These are phyloP conservation scores for Calonectria honghensis DNA, from an alignment of 2,329 filamentous ascomycete genomes.

Conservation along the genomic window DNA sequence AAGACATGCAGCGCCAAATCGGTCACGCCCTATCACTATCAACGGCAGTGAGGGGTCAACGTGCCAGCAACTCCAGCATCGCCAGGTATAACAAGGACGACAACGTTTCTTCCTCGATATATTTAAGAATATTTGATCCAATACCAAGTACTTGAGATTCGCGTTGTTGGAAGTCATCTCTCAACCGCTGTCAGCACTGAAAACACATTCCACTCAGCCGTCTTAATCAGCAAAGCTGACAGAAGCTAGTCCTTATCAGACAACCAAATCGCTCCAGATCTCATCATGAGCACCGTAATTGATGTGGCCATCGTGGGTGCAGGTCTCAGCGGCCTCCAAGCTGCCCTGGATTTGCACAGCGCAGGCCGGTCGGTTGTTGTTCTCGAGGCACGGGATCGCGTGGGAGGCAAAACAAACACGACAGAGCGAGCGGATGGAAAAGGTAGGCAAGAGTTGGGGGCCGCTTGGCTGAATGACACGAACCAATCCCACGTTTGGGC, in stretches of 20 bases:
- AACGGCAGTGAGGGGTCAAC: background rate
- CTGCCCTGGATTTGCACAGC: constrained; percentile 30
- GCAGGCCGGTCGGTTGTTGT: constrained; percentile 27
- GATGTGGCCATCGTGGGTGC: constrained; percentile 9
- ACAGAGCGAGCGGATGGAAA: constrained; percentile 21
- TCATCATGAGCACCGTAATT: background rate
- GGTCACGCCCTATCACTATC: constrained; percentile 14
- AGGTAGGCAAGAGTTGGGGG: constrained; percentile 27
- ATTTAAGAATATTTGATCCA: background rate
- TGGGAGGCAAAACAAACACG: constrained; percentile 35
- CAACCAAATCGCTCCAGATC: background rate
- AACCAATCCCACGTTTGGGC: constrained; percentile 37
- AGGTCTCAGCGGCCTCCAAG: constrained; percentile 37
- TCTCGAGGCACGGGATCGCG: constrained; percentile 33
- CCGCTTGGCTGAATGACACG: constrained; percentile 36
- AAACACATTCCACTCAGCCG: background rate
- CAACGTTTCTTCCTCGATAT: background rate
- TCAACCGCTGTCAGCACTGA: background rate
- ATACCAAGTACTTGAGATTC: background rate
- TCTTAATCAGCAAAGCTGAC: background rate
- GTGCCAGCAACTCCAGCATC: background rate
- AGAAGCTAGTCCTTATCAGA: background rate
- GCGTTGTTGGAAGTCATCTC: background rate
- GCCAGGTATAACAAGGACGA: background rate
- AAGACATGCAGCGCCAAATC: background rate